Evolutionary conservation across 257 asterid genomes (phyloP).

Genomic region (Plantago ovata): DNA sequence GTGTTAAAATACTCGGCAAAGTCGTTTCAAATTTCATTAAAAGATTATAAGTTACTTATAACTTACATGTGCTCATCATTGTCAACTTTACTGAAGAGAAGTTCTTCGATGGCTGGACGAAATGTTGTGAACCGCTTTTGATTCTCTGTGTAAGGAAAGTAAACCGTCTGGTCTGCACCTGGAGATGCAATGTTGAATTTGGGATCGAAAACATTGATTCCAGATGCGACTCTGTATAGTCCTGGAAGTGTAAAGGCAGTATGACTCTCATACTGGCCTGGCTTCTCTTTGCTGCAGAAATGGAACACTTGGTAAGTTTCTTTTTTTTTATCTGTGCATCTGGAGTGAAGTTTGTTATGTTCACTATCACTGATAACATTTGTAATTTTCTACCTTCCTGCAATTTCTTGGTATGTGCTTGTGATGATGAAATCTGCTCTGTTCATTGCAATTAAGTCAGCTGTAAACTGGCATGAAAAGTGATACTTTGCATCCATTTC

Average conservation of each 20-base stretch:
- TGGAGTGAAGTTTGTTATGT: background rate
- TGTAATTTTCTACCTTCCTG: slow-evolving; percentile 90
- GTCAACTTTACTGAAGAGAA: slow-evolving; percentile 60
- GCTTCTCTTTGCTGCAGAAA: slow-evolving; percentile 73
- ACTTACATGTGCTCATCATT: slow-evolving; percentile 80
- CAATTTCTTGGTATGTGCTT: slow-evolving; percentile 94
- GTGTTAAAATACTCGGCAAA: background rate
- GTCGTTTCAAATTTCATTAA: background rate
- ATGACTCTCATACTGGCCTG: slow-evolving; percentile 93
- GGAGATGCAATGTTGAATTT: slow-evolving; percentile 91
- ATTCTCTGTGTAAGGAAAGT: slow-evolving; percentile 69
- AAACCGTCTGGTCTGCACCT: slow-evolving; percentile 81
- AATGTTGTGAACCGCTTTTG: slow-evolving; percentile 53
- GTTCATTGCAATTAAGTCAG: slow-evolving; percentile 89
- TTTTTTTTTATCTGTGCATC: background rate
- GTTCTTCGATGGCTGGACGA: slow-evolving; percentile 64
- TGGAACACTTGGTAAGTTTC: background rate
- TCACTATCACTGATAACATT: background rate
- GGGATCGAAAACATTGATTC: slow-evolving; percentile 78
- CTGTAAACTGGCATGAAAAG: slow-evolving; percentile 90
- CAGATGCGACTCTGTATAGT: slow-evolving; percentile 72
- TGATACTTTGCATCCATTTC: slow-evolving; percentile 75
- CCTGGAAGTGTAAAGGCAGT: slow-evolving; percentile 79
- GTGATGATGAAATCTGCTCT: slow-evolving; percentile 84
- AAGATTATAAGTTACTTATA: background rate